phyloP scores from a whole-genome alignment of 768 basidiomycete species.

The Panus rudis region DNA sequence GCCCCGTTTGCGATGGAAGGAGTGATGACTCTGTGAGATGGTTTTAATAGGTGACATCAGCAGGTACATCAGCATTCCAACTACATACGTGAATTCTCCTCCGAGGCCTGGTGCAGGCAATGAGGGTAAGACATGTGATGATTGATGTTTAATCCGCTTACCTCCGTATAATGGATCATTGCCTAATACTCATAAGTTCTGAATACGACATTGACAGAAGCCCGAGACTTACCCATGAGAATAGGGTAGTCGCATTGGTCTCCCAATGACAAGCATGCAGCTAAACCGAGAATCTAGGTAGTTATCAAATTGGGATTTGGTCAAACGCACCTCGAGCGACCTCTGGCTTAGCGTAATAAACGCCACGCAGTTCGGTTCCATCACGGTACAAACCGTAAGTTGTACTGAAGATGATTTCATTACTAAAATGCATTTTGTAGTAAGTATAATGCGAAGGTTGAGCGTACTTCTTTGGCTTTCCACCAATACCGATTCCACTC shows the following conservation, averaged over 20 bases:
- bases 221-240: conserved; percentile 44
- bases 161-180: conserved; percentile 80
- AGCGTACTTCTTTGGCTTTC: conserved; percentile 60
- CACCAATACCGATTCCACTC: conserved; percentile 69
- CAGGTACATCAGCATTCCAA: not conserved
- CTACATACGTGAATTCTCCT: conserved; percentile 66
- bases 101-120: conserved; percentile 47
- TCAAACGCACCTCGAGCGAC: conserved; percentile 35
- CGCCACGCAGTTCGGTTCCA: conserved; percentile 68
- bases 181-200: conserved; percentile 30
- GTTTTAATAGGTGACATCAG: not conserved
- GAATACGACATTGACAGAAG: not conserved
- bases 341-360: conserved; percentile 63
- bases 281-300: conserved; percentile 16
- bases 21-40: conserved; percentile 57
- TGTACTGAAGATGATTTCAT: conserved; percentile 37
- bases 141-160: conserved; percentile 21
- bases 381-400: conserved; percentile 70
- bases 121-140: not conserved
- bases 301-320: not conserved
- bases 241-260: conserved; percentile 71
- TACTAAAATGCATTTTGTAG: not conserved
- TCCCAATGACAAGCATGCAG: conserved; percentile 61
- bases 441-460: not conserved
- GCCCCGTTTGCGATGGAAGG: conserved; percentile 69